Percentiles rank a stretch among this genome's conserved stretches.
Conservation (phyloP, 805 yeast genomes). For the Myxozyma lipomycoides region DNA sequence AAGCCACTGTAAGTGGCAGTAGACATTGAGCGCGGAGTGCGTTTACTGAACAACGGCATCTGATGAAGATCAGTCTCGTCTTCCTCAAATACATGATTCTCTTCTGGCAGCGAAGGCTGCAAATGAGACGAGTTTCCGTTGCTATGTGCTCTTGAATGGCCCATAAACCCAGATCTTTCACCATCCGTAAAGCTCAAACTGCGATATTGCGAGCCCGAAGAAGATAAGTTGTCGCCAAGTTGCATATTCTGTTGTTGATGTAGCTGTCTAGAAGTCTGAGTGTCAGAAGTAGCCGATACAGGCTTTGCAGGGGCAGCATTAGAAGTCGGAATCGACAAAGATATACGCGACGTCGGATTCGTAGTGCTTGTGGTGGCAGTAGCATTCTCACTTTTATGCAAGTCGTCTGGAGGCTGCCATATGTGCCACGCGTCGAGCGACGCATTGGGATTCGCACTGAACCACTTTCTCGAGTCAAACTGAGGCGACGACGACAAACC, state of each 20-base stretch:
- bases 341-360: background rate
- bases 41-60: background rate
- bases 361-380: background rate
- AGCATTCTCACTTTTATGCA: background rate
- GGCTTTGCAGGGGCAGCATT: background rate
- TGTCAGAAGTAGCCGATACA: background rate
- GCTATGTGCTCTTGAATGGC: background rate
- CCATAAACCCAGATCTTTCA: background rate
- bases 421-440: background rate
- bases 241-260: background rate
- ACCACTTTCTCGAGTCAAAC: conserved; percentile 22
- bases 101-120: conserved; percentile 3
- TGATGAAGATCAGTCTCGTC: conserved; percentile 6
- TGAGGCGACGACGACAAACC: conserved; percentile 4
- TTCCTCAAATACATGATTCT: conserved; percentile 10
- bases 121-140: background rate
- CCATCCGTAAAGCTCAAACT: conserved; percentile 4
- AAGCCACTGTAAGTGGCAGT: background rate
- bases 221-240: no score
- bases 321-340: background rate
- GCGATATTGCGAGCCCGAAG: no score
- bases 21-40: conserved; percentile 3
- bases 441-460: background rate
- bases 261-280: no score
- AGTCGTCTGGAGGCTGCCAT: background rate